Conservation (phyloP, 352 stramenopile species). For the Globisporangium echinulatum region DNA sequence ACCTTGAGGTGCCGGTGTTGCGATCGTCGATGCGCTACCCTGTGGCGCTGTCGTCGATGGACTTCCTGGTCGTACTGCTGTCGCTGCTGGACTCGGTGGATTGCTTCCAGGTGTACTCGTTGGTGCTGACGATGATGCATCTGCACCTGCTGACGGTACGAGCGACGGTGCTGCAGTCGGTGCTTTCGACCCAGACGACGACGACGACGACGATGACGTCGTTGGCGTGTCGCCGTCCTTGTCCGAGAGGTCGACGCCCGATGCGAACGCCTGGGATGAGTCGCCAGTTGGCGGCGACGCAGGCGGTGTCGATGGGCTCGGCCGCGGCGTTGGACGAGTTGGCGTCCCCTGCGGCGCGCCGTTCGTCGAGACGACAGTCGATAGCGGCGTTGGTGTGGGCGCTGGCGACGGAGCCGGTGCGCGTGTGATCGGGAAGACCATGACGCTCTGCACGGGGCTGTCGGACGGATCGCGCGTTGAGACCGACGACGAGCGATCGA, state of each 20-base stretch:
- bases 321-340: neutral
- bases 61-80: no score
- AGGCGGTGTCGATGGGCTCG: neutral
- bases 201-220: neutral
- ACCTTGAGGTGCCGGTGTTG: neutral
- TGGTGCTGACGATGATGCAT: no score
- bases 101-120: neutral
- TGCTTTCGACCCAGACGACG: conserved; percentile 1
- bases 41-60: neutral
- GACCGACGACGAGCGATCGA: neutral
- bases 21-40: neutral
- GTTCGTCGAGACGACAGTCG: neutral
- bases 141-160: no score
- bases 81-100: neutral
- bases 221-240: conserved; percentile 2
- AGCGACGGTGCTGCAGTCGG: neutral
- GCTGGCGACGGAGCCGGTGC: neutral
- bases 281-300: neutral
- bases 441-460: conserved; percentile 5
- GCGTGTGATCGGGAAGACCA: conserved; percentile 1
- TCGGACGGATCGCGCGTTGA: neutral
- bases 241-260: neutral
- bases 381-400: conserved; percentile 2
- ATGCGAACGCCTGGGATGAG: conserved; percentile 3
- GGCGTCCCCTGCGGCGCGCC: conserved; percentile 4